phyloP scores from a whole-genome alignment of 202 grass and related monocot genomes.

The Dendrocalamus latiflorus region DNA sequence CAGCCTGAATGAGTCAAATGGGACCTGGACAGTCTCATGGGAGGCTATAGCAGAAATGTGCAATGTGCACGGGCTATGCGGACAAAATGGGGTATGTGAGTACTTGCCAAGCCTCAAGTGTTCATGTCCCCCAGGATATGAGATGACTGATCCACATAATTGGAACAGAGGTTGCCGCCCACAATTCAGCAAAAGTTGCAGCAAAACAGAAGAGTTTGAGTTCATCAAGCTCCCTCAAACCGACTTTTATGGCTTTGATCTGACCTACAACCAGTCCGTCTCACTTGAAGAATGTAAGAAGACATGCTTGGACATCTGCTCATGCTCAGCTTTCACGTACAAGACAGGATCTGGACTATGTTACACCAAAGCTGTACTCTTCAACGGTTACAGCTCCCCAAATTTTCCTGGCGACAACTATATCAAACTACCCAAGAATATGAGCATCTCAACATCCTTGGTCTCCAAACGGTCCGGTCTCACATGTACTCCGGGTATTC shows the following conservation, averaged over 20 bases:
- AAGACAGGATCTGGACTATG: slow-evolving; percentile 34
- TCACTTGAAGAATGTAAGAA: slow-evolving; percentile 47
- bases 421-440: slow-evolving; percentile 56
- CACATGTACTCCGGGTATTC: slow-evolving; percentile 23
- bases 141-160: slow-evolving; percentile 39
- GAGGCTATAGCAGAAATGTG: slow-evolving; percentile 37
- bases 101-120: slow-evolving; percentile 43
- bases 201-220: slow-evolving; percentile 30
- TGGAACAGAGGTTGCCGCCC: slow-evolving; percentile 50
- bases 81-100: slow-evolving; percentile 51
- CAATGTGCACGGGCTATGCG: slow-evolving; percentile 56
- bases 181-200: slow-evolving; percentile 39
- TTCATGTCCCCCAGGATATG: slow-evolving; percentile 53
- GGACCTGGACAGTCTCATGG: slow-evolving; percentile 52
- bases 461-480: slow-evolving; percentile 25
- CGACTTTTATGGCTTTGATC: slow-evolving; percentile 69
- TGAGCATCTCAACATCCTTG: not conserved
- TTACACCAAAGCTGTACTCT: slow-evolving; percentile 57
- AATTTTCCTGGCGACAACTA: slow-evolving; percentile 47
- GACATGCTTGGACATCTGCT: slow-evolving; percentile 40
- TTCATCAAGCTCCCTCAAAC: slow-evolving; percentile 50
- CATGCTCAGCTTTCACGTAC: slow-evolving; percentile 53
- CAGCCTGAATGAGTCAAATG: slow-evolving; percentile 45
- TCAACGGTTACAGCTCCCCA: slow-evolving; percentile 55
- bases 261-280: not conserved